Evolutionary conservation across 352 stramenopile species (phyloP).

Genomic region (Pythium insidiosum): DNA sequence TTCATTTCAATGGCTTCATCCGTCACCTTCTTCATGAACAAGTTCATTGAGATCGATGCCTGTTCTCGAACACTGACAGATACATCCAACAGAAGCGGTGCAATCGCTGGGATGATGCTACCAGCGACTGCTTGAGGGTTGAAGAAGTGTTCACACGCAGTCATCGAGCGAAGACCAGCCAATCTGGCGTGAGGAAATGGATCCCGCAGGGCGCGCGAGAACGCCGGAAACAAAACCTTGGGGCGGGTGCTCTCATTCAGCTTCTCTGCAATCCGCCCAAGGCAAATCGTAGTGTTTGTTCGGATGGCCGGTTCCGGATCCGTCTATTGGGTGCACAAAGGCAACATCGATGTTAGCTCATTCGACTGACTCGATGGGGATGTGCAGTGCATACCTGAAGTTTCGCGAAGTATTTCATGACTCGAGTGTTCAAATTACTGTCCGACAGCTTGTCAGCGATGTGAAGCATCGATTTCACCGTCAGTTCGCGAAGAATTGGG

Average conservation of each 20-base stretch:
- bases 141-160: constrained; percentile 79
- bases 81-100: constrained; percentile 70
- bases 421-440: constrained; percentile 86
- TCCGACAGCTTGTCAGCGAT: constrained; percentile 88
- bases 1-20: constrained; percentile 78
- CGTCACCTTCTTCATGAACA: constrained; percentile 80
- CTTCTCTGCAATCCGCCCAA: constrained; percentile 84
- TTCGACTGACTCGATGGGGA: neutral
- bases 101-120: constrained; percentile 73
- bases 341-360: too few species aligned
- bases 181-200: constrained; percentile 86
- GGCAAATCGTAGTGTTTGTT: constrained; percentile 91
- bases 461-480: constrained; percentile 89
- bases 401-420: constrained; percentile 91
- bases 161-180: constrained; percentile 73
- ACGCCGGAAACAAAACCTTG: constrained; percentile 87
- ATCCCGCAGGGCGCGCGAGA: constrained; percentile 75
- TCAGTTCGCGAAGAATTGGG: constrained; percentile 85
- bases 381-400: constrained; percentile 54
- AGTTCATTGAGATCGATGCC: constrained; percentile 57
- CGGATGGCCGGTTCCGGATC: constrained; percentile 88
- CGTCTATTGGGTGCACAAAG: too few species aligned
- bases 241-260: constrained; percentile 80
- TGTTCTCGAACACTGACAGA: constrained; percentile 75
- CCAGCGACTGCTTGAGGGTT: constrained; percentile 54